Percentiles rank a stretch among this genome's conserved stretches.
Evolutionary conservation across 2,329 filamentous ascomycete species (phyloP).

Genomic region (Cercospora sp.): DNA sequence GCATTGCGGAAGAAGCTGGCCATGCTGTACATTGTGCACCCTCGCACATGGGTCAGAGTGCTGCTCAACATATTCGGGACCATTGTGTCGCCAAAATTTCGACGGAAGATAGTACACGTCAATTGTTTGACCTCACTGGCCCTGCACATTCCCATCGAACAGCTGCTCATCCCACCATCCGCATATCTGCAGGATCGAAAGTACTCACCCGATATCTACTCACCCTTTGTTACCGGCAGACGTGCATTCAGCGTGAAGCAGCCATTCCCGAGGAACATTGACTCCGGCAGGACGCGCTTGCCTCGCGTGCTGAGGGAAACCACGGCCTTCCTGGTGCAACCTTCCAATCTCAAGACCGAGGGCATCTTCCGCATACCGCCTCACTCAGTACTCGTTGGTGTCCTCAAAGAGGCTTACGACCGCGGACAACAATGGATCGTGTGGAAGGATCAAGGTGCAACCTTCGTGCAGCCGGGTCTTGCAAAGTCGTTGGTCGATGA

Average conservation of each 20-base stretch:
- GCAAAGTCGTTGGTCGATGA: constrained; percentile 42
- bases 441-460: constrained; percentile 50
- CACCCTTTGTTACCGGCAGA: constrained; percentile 48
- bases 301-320: constrained; percentile 56
- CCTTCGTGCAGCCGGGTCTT: constrained; percentile 42
- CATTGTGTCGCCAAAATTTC: constrained; percentile 58
- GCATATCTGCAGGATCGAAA: constrained; percentile 57
- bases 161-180: constrained; percentile 55
- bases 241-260: constrained; percentile 51
- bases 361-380: constrained; percentile 57
- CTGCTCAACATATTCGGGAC: constrained; percentile 58
- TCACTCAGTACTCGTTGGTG: constrained; percentile 51
- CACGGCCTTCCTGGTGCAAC: constrained; percentile 53
- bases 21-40: constrained; percentile 59
- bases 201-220: constrained; percentile 50
- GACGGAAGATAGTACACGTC: constrained; percentile 59
- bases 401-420: constrained; percentile 57
- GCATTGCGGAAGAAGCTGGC: constrained; percentile 58
- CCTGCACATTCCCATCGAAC: constrained; percentile 53
- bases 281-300: constrained; percentile 48
- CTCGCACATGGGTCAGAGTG: constrained; percentile 58
- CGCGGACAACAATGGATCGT: constrained; percentile 56
- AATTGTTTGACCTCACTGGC: constrained; percentile 53
- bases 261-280: constrained; percentile 49
- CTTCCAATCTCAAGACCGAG: constrained; percentile 51